A percentile compares a stretch with the other conserved stretches of the same genome.
Evolutionary conservation across 2,329 filamentous ascomycete genomes (phyloP).

Genomic region (Alternaria rosae): DNA sequence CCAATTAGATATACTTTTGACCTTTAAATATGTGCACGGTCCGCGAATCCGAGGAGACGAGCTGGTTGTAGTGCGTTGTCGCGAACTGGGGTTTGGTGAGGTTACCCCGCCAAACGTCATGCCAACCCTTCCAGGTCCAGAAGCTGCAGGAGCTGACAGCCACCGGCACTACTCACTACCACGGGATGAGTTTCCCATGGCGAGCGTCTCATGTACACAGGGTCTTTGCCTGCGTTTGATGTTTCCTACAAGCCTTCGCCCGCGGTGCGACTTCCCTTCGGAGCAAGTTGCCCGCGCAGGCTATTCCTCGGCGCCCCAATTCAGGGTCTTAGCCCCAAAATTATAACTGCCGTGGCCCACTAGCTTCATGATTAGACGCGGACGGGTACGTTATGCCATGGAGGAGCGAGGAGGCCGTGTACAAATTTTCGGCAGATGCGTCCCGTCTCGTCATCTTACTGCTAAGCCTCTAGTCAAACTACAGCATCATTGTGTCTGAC

Average conservation of each 20-base stretch:
- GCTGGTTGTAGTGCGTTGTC: background rate
- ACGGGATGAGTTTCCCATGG: background rate
- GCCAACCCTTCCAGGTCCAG: slow-evolving; percentile 11
- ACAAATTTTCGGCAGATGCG: slow-evolving; percentile 13
- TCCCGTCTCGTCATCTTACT: background rate
- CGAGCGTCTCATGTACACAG: background rate
- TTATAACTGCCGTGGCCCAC: slow-evolving; percentile 50
- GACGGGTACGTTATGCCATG: slow-evolving; percentile 13
- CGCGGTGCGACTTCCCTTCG: background rate
- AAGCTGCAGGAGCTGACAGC: slow-evolving; percentile 7
- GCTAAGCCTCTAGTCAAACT: background rate
- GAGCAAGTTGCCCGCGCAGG: slow-evolving; percentile 6
- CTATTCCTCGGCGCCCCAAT: slow-evolving; percentile 15
- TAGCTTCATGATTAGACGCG: slow-evolving; percentile 23
- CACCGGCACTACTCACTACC: background rate
- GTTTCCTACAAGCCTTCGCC: background rate
- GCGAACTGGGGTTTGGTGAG: background rate
- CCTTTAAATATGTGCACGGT: background rate
- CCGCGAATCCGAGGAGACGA: background rate
- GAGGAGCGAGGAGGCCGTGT: slow-evolving; percentile 9
- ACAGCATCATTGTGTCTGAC: background rate
- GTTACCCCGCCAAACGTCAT: slow-evolving; percentile 32
- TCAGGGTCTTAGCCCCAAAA: slow-evolving; percentile 16
- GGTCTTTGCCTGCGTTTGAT: background rate
- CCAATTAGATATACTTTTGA: background rate